These are phyloP conservation scores for Aspergillus ochraceus DNA, from an alignment of 2,329 filamentous ascomycete species.

Conservation along the genomic window DNA sequence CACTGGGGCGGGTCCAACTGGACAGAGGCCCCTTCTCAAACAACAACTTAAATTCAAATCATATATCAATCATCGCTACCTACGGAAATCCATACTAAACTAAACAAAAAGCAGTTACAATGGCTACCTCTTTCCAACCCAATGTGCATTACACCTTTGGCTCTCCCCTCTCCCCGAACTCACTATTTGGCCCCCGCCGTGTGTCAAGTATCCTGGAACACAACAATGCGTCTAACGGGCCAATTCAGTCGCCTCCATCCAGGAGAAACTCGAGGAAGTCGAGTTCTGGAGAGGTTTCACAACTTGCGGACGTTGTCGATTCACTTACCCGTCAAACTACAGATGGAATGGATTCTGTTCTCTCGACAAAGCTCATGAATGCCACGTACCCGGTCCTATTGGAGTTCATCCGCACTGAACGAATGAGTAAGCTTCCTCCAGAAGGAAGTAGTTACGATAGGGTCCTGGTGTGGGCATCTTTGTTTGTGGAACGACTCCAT, in stretches of 20 bases:
- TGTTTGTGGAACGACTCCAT: slow-evolving; percentile 41
- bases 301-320: slow-evolving; percentile 15
- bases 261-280: slow-evolving; percentile 10
- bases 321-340: slow-evolving; percentile 15
- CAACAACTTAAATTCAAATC: neutral
- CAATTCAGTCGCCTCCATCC: neutral
- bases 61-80: too few relatives aligned
- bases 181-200: slow-evolving; percentile 1
- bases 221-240: slow-evolving; percentile 6
- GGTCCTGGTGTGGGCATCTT: slow-evolving; percentile 40
- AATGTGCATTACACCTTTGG: slow-evolving; percentile 16
- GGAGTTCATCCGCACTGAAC: slow-evolving; percentile 41
- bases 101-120: neutral
- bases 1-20: neutral
- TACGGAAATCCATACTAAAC: neutral
- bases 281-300: slow-evolving; percentile 8
- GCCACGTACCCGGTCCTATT: slow-evolving; percentile 13
- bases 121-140: slow-evolving; percentile 19
- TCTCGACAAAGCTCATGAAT: slow-evolving; percentile 12
- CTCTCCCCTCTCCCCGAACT: slow-evolving; percentile 1
- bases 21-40: neutral
- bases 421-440: slow-evolving; percentile 40
- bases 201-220: slow-evolving; percentile 9
- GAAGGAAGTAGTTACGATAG: slow-evolving; percentile 46
- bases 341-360: slow-evolving; percentile 8